Evolutionary conservation across 106 monocot species (phyloP).

Genomic region (Apostasia shenzhenica): DNA sequence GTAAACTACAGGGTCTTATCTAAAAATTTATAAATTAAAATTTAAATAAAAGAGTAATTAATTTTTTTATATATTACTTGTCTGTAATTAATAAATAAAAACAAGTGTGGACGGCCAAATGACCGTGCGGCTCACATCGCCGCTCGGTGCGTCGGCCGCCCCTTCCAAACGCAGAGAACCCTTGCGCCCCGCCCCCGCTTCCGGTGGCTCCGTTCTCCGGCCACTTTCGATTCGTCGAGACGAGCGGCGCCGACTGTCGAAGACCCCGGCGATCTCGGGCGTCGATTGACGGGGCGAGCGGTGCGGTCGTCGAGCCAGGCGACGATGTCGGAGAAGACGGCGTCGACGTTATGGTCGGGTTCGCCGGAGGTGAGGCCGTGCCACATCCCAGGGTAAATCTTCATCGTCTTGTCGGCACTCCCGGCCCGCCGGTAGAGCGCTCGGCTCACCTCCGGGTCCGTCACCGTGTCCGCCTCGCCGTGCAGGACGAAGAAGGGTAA

Average conservation of each 20-base stretch:
- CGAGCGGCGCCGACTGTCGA: background rate
- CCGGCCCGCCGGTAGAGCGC: slow-evolving; percentile 61
- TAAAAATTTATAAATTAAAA: no score
- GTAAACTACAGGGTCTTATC: no score
- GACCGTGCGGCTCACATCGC: slow-evolving; percentile 14
- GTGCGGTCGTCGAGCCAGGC: slow-evolving; percentile 50
- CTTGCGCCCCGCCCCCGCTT: slow-evolving; percentile 7
- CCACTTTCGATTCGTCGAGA: background rate
- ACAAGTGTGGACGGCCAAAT: background rate
- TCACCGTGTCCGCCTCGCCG: slow-evolving; percentile 83
- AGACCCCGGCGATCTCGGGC: background rate
- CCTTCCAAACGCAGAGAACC: slow-evolving; percentile 28
- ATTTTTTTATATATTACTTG: no score
- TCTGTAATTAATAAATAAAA: no score
- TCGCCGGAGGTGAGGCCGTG: slow-evolving; percentile 94
- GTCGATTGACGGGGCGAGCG: background rate
- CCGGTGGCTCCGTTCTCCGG: background rate
- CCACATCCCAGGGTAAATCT: slow-evolving; percentile 95
- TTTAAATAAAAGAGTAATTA: no score
- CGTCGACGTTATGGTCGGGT: slow-evolving; percentile 68
- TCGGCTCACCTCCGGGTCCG: slow-evolving; percentile 91
- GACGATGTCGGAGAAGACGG: slow-evolving; percentile 73
- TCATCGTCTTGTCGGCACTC: slow-evolving; percentile 85
- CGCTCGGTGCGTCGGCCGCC: slow-evolving; percentile 19
- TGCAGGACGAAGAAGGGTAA: slow-evolving; percentile 84